Percentiles rank a stretch among this genome's conserved stretches.
Evolutionary conservation across 257 asterid species (phyloP).

Genomic region (Forsythia viridissima): DNA sequence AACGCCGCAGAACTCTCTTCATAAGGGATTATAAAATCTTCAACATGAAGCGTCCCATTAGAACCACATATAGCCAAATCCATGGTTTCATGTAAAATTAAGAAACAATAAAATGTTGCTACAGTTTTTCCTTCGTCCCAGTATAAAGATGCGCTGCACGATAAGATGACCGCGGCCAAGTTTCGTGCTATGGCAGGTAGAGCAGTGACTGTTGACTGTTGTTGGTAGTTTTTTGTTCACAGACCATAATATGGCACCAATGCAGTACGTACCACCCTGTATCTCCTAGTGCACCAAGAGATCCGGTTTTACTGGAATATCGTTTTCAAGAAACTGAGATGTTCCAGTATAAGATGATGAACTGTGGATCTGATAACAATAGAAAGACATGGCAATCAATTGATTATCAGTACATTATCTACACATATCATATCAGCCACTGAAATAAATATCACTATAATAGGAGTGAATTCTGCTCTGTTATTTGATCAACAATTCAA

Average conservation of each 20-base stretch:
- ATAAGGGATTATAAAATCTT: constrained; percentile 56
- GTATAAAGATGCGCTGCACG: constrained; percentile 62
- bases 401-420: not conserved
- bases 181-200: constrained; percentile 46
- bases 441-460: not conserved
- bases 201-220: constrained; percentile 59
- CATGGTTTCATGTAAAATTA: constrained; percentile 63
- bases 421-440: not conserved
- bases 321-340: constrained; percentile 48
- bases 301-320: constrained; percentile 68
- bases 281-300: constrained; percentile 83
- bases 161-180: constrained; percentile 59
- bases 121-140: constrained; percentile 60
- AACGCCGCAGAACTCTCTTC: constrained; percentile 54
- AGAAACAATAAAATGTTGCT: constrained; percentile 71
- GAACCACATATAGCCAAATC: constrained; percentile 52
- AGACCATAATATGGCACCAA: constrained; percentile 67
- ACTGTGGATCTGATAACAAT: constrained; percentile 55
- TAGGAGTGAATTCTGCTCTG: not conserved
- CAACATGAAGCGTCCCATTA: constrained; percentile 52
- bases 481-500: no score
- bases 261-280: constrained; percentile 92
- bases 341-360: constrained; percentile 54
- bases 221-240: constrained; percentile 70
- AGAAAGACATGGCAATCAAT: constrained; percentile 9